These are phyloP conservation scores for Cystofilobasidium ferigula DNA, from an alignment of 768 basidiomycete genomes.

Conservation along the genomic window DNA sequence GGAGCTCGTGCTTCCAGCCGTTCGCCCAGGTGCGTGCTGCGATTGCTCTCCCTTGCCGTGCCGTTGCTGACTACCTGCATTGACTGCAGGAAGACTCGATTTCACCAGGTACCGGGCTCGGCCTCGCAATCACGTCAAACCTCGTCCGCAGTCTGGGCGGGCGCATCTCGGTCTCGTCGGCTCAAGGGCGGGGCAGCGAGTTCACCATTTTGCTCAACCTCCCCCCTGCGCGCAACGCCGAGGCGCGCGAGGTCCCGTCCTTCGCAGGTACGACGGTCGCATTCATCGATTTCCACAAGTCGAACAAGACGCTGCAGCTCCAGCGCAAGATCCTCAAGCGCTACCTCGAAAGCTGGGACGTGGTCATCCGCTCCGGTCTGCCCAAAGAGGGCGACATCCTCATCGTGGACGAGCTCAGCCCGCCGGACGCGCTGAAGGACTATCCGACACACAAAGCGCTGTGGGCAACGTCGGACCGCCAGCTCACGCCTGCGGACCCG, in stretches of 20 bases:
- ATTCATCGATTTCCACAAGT: not conserved
- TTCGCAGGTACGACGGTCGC: not conserved
- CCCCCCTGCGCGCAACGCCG: not conserved
- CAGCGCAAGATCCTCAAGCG: not conserved
- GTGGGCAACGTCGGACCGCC: not conserved
- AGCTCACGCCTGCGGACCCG: not conserved
- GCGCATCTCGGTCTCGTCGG: not conserved
- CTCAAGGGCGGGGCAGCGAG: not conserved
- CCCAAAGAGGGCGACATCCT: not conserved
- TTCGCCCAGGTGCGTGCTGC: conserved; percentile 46
- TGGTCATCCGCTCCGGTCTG: not conserved
- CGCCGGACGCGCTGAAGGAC: not conserved
- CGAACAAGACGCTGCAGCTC: not conserved
- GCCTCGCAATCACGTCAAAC: conserved; percentile 56
- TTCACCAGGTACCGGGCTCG: conserved; percentile 83
- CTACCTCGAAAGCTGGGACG: not conserved
- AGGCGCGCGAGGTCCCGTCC: not conserved
- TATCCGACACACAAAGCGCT: not conserved
- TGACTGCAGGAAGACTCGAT: conserved; percentile 90
- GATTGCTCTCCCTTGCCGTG: too few species aligned
- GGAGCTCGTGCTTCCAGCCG: not conserved
- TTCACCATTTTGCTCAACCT: conserved; percentile 1
- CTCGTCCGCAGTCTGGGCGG: conserved; percentile 5
- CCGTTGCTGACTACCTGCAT: not conserved
- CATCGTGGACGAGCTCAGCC: not conserved